A percentile compares a stretch with the other conserved stretches of the same genome.
Evolutionary conservation across 2,329 filamentous ascomycete species (phyloP).

Genomic region (Paracoccidioides lutzii): DNA sequence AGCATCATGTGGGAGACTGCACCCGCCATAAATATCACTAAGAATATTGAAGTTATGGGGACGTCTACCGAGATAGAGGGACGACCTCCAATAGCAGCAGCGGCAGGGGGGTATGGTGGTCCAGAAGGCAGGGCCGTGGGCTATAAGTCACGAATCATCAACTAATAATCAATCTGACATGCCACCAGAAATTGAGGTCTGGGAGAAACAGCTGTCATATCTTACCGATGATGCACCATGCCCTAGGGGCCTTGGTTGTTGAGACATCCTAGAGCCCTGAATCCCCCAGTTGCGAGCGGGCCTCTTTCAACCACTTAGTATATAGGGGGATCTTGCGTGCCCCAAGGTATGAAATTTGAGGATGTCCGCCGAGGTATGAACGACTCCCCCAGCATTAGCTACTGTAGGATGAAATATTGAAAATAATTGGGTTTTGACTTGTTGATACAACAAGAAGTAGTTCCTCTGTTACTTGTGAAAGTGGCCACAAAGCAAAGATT

Average conservation of each 20-base stretch:
- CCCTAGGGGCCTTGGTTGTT: not conserved
- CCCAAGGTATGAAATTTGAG: too few species aligned
- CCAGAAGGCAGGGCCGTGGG: constrained; percentile 4
- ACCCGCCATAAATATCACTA: constrained; percentile 35
- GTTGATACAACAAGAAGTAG: too few species aligned
- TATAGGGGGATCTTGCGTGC: too few species aligned
- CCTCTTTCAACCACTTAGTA: too few species aligned
- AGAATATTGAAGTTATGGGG: constrained; percentile 51
- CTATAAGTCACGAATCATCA: not conserved
- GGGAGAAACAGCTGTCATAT: not conserved
- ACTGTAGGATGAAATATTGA: too few species aligned
- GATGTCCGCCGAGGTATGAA: too few species aligned
- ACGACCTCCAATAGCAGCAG: constrained; percentile 28
- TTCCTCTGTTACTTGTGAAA: too few species aligned
- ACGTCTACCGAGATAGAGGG: constrained; percentile 49
- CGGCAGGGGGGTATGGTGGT: constrained; percentile 20
- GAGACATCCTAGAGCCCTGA: not conserved
- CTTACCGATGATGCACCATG: not conserved
- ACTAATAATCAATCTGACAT: not conserved
- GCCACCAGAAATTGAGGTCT: not conserved
- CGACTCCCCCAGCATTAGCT: too few species aligned
- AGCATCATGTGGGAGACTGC: constrained; percentile 35
- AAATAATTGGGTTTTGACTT: too few species aligned
- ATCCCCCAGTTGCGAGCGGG: too few species aligned
- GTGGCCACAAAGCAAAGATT: too few species aligned